Percentiles rank a stretch among this genome's conserved stretches.
These are phyloP conservation scores for Leishmania aethiopica DNA, from an alignment of 208 protist genomes.

Conservation along the genomic window DNA sequence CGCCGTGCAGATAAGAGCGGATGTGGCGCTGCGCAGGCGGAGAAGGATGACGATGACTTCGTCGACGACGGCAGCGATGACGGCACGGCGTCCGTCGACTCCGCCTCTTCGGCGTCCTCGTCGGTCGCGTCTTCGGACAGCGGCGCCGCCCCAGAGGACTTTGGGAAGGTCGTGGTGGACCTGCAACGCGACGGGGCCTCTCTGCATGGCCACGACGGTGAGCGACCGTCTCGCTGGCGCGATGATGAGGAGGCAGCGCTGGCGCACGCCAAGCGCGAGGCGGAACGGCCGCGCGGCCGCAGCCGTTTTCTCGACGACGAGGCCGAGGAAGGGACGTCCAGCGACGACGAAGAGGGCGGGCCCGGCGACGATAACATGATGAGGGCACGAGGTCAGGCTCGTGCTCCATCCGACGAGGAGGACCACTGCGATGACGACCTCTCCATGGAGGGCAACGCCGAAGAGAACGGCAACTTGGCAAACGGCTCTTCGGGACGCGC, in stretches of 20 bases:
- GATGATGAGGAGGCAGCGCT: slow-evolving; percentile 42
- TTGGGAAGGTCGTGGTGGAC: slow-evolving; percentile 61
- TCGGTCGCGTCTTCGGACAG: slow-evolving; percentile 43
- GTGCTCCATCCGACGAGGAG: slow-evolving; percentile 18
- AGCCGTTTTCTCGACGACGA: slow-evolving; percentile 85
- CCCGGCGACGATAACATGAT: background rate
- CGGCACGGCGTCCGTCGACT: slow-evolving; percentile 11
- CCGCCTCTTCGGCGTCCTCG: slow-evolving; percentile 36
- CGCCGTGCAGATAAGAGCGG: background rate
- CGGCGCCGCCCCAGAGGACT: slow-evolving; percentile 52
- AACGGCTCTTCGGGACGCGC: background rate
- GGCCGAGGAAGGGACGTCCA: slow-evolving; percentile 64
- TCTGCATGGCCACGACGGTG: slow-evolving; percentile 40
- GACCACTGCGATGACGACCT: slow-evolving; percentile 30
- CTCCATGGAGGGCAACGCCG: slow-evolving; percentile 14
- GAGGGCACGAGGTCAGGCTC: background rate
- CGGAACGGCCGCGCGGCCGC: slow-evolving; percentile 21
- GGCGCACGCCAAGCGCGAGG: slow-evolving; percentile 37
- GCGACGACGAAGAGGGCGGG: slow-evolving; percentile 33
- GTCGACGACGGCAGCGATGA: slow-evolving; percentile 30
- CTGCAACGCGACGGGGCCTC: slow-evolving; percentile 56
- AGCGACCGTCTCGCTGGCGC: slow-evolving; percentile 72
- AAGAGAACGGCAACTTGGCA: slow-evolving; percentile 12
- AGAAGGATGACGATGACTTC: slow-evolving; percentile 18
- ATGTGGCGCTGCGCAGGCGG: background rate